A percentile compares a stretch with the other conserved stretches of the same genome.
These are phyloP conservation scores for Takashimella tepidaria DNA, from an alignment of 1,284 basidiomycete species.

Conservation along the genomic window DNA sequence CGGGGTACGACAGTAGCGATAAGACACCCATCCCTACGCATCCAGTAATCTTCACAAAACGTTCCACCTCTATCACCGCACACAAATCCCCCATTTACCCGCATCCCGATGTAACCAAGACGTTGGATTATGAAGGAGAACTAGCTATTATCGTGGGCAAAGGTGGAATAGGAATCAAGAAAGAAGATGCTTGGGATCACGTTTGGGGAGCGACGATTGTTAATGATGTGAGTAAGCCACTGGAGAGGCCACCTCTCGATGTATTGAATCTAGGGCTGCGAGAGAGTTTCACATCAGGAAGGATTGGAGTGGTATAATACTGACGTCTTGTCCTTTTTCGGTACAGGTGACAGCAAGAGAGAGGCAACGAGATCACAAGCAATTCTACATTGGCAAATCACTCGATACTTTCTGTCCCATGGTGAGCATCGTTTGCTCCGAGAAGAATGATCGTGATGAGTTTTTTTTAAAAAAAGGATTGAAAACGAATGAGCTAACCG, in stretches of 20 bases:
- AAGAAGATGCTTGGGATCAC: constrained; percentile 41
- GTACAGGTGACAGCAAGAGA: constrained; percentile 33
- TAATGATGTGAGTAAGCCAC: constrained; percentile 36
- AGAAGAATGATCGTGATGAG: too few relatives aligned
- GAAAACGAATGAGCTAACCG: too few relatives aligned
- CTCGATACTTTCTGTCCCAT: constrained; percentile 47
- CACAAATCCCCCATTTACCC: constrained; percentile 30
- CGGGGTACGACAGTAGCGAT: constrained; percentile 34
- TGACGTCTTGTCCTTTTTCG: not conserved
- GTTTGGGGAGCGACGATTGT: constrained; percentile 40
- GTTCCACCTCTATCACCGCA: constrained; percentile 36
- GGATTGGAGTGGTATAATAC: not conserved
- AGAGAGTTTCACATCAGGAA: too few relatives aligned
- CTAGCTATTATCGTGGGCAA: constrained; percentile 42
- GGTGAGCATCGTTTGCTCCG: too few relatives aligned
- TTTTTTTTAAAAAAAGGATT: too few relatives aligned
- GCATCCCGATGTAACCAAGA: constrained; percentile 35
- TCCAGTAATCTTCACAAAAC: constrained; percentile 44
- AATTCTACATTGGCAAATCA: constrained; percentile 44
- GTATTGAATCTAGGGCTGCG: not conserved
- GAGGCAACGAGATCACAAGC: constrained; percentile 41
- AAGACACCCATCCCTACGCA: constrained; percentile 32
- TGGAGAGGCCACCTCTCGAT: too few relatives aligned
- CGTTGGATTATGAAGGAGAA: constrained; percentile 44
- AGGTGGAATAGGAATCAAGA: constrained; percentile 33